Evolutionary conservation across 1,284 basidiomycete species (phyloP).

Genomic region (Ustilago trichophora): DNA sequence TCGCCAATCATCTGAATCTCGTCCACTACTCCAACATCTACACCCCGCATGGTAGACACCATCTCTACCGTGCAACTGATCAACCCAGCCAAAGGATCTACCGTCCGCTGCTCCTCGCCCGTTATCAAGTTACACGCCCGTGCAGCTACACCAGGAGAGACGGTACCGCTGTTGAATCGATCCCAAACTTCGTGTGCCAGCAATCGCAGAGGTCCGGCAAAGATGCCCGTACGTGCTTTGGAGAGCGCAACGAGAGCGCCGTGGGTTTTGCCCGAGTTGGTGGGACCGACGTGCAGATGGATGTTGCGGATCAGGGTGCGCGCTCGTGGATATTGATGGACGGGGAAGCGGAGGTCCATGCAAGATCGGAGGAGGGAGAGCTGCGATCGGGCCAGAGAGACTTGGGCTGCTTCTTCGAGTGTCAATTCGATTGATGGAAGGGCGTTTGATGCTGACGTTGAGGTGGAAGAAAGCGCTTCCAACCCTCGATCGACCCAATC

Average conservation of each 20-base stretch:
- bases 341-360: constrained; percentile 58
- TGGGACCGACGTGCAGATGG: constrained; percentile 95
- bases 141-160: constrained; percentile 68
- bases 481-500: constrained; percentile 37
- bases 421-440: not conserved
- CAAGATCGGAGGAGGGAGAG: constrained; percentile 32
- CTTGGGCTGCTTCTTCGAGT: constrained; percentile 1
- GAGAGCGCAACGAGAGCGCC: constrained; percentile 88
- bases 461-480: not conserved
- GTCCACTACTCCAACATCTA: constrained; percentile 91
- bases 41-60: constrained; percentile 71
- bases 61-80: constrained; percentile 92
- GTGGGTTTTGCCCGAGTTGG: constrained; percentile 97
- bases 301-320: constrained; percentile 76
- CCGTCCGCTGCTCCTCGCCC: constrained; percentile 85
- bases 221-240: constrained; percentile 78
- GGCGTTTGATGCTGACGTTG: not conserved
- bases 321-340: constrained; percentile 67
- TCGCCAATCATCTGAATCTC: constrained; percentile 98
- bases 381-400: constrained; percentile 31
- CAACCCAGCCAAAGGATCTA: constrained; percentile 74
- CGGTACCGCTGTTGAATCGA: constrained; percentile 86
- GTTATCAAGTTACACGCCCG: constrained; percentile 88
- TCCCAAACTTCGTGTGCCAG: constrained; percentile 96
- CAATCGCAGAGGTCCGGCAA: constrained; percentile 88